Evolutionary conservation across 257 asterid genomes (phyloP), one percentile per base, ranked within the genome.

Genomic region (Perilla frutescens): DNA sequence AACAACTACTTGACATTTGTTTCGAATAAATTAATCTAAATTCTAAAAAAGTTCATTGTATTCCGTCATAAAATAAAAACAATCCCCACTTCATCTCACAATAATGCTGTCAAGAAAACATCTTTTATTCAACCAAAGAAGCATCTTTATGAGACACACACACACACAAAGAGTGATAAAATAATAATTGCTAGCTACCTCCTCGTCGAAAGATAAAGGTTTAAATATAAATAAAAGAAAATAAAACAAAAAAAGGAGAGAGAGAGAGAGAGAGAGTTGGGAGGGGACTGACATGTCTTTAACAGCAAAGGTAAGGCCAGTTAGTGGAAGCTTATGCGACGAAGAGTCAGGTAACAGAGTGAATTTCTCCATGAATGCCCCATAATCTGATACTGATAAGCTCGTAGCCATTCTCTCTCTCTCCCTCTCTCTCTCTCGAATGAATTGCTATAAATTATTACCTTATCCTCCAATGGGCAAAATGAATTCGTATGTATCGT

Each of bases 331-430:
- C 1, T 78, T 58, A n/a, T 69, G 71, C 41, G 91, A 79, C 7
- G 92, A 75, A 80, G 88, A 56, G 8, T 56, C 6, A 7, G 83
- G 82, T 37, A 81, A 81, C 12, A 82, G 84, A 7, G 71, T 80
- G 89, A 92, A 87, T 80, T 83, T 89, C 61, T 89, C 89, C 78
- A 82, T 79, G 95, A 86, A 87, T 64, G 93, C 91, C 72, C 97
- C 96, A 74, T 76, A 62, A 37, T 87, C 91, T 40, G 80, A 12
- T 56, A 9, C 70, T 7, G 76, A 45, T 13, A 85, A 72, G 70
- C 80, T 80, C 49, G 6, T 59, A 7, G 83, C 87, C 96, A 90
- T 90, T 84, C 51, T 65, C 71, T 41, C 48, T 74, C 37, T 49
- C 51, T 74, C 37, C 39, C 51, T 67, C 69, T 62, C 51, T 29